Conservation (phyloP, 371 early-diverging fungal species). For the Parasitella parasitica region DNA sequence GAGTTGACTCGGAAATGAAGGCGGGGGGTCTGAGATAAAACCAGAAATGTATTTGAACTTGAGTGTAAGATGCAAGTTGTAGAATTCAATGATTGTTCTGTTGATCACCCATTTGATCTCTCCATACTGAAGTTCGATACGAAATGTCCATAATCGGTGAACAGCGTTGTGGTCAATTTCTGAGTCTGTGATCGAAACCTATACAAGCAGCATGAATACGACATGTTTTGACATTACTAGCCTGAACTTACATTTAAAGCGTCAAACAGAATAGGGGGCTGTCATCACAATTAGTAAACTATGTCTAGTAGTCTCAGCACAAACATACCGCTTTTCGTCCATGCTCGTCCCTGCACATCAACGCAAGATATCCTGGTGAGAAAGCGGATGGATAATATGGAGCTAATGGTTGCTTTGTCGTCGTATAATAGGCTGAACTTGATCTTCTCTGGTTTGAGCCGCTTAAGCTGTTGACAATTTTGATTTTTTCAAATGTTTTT, state of each 20-base stretch:
- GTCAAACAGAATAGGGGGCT: constrained; percentile 47
- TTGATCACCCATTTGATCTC: constrained; percentile 75
- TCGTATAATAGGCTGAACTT: constrained; percentile 10
- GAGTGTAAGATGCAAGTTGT: constrained; percentile 63
- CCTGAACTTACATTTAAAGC: constrained; percentile 24
- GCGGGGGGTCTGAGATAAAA: constrained; percentile 25
- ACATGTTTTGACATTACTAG: too few species aligned
- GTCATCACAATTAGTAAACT: background rate
- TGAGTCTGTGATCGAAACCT: constrained; percentile 53
- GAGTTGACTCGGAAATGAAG: constrained; percentile 45
- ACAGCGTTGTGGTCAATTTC: constrained; percentile 33
- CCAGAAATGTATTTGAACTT: constrained; percentile 36
- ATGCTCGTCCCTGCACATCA: constrained; percentile 33
- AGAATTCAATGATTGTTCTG: constrained; percentile 68
- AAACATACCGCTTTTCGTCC: constrained; percentile 30
- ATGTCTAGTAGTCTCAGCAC: too few species aligned
- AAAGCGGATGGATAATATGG: constrained; percentile 35
- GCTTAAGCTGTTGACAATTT: constrained; percentile 21
- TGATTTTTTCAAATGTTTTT: constrained; percentile 23
- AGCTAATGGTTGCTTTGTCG: constrained; percentile 24
- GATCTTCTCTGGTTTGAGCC: constrained; percentile 1
- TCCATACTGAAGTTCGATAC: constrained; percentile 80
- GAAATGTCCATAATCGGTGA: constrained; percentile 46
- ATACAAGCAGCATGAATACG: background rate
- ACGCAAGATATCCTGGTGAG: constrained; percentile 22